Conservation (phyloP, 306 rosid genomes). For the Chamaecrista fasciculata region DNA sequence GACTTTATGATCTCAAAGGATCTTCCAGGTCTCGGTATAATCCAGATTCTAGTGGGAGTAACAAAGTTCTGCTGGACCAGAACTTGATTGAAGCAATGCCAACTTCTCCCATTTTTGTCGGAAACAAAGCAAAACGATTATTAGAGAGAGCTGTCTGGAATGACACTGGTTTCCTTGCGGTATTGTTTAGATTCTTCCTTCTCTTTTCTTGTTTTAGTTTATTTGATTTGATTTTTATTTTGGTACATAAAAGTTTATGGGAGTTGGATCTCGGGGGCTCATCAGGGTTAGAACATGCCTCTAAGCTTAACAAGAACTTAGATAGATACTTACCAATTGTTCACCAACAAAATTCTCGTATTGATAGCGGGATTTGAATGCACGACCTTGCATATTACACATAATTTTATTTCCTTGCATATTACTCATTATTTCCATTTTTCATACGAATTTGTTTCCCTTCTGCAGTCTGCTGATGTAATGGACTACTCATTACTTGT, state of each 20-base stretch:
- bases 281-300: no score
- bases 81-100: constrained; percentile 98
- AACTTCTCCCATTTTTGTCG: constrained; percentile 94
- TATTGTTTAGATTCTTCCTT: constrained; percentile 44
- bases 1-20: constrained; percentile 94
- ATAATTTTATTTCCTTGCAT: neutral
- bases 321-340: no score
- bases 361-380: no score
- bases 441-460: constrained; percentile 2
- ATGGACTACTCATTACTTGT: constrained; percentile 97
- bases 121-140: constrained; percentile 83
- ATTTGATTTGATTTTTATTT: no score
- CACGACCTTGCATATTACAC: no score
- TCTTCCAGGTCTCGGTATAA: constrained; percentile 88
- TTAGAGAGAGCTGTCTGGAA: constrained; percentile 98
- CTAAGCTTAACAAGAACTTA: no score
- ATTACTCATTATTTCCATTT: neutral
- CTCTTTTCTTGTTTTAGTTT: neutral
- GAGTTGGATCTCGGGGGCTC: no score
- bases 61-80: constrained; percentile 88
- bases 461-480: constrained; percentile 80
- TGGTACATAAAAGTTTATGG: no score
- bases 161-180: constrained; percentile 92
- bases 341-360: no score
- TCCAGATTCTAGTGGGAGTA: constrained; percentile 74